Conservation (phyloP, 2,329 filamentous ascomycete genomes). For the Thelonectria discophora region DNA sequence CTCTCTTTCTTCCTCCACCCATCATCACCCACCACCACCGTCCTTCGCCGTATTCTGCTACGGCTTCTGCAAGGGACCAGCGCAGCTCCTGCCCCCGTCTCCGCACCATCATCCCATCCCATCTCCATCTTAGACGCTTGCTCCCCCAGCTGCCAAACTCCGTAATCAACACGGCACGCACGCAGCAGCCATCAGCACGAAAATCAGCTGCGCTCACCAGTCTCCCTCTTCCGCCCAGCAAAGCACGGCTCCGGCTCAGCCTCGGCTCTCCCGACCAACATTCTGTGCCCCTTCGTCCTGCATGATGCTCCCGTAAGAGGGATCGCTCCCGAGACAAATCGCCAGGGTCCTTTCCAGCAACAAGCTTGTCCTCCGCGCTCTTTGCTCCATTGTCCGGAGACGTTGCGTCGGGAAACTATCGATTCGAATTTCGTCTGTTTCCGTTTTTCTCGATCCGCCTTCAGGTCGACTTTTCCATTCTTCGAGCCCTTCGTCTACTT, state of each 20-base stretch:
- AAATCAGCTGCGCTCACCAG: no score
- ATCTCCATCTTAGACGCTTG: constrained; percentile 18
- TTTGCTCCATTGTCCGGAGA: background rate
- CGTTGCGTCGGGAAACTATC: constrained; percentile 14
- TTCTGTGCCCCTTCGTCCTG: constrained; percentile 24
- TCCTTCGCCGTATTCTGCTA: constrained; percentile 2
- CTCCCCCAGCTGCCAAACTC: constrained; percentile 6
- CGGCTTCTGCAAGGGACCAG: constrained; percentile 25
- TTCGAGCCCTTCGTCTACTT: background rate
- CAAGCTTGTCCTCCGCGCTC: constrained; percentile 1
- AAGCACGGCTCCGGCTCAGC: constrained; percentile 12
- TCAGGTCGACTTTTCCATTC: background rate
- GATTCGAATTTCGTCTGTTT: constrained; percentile 4
- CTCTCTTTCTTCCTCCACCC: background rate
- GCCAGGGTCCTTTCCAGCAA: constrained; percentile 28
- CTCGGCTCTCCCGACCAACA: constrained; percentile 18
- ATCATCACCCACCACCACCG: constrained; percentile 10
- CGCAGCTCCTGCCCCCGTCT: constrained; percentile 14
- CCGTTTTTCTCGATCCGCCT: constrained; percentile 5
- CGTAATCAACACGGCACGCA: constrained; percentile 13
- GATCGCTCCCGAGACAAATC: constrained; percentile 39
- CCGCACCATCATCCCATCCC: constrained; percentile 24
- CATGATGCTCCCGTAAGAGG: constrained; percentile 38
- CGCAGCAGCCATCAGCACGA: constrained; percentile 11
- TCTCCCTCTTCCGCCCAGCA: background rate